Base-by-base conservation (phyloP, 2,329 filamentous ascomycete species). In the Ophiostoma sp. region DNA sequence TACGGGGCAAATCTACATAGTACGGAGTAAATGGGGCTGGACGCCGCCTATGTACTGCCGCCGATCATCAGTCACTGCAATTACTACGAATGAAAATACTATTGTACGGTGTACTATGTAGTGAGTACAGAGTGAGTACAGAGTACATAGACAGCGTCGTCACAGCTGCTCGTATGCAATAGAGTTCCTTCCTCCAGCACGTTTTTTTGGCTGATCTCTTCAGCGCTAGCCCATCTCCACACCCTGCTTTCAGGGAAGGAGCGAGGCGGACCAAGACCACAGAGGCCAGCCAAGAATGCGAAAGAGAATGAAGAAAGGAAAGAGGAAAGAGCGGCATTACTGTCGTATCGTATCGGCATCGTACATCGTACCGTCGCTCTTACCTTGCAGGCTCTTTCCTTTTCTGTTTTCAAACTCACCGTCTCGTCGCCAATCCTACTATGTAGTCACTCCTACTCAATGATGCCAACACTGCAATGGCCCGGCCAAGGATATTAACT, bases 171-270 rank as follows among this genome's bases (percentile, higher is more conserved):
- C 41, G 41, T 44, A 44, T 44, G 36, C 36, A 39, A 39, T 39
- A 13, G 39, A 31, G 27, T 3, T 31, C 31, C 31, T 64, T 64
- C 60, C n/a, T 23, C 35, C 35, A 39, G 62, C 62, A 65, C 62
- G 62, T 64, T 65, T 36, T 36, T 65, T 39, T 65, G 62, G 62
- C 62, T 39, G 62, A 65, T 65, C 62, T 65, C 62, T 39, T 41
- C 62, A 65, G 57, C 57, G 57, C 23, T 62, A 35, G 57, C 6
- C 6, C 6, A 31, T 20, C 57, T 62, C 57, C 57, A 62, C 57
- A 62, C 27, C 10, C 57, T 62, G 27, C 44, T 48, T 62, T 62
- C 27, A 31, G 17, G 57, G 5, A 62, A 17, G 52, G 52, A 62
- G 23, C 15, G 62, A 65, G 62, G 62, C 31, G 39, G 44, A 20